Evolutionary conservation across 1,139 yeast species (phyloP), one percentile per base, ranked within the genome.

Genomic region (Nadsonia starkeyi-henricii): DNA sequence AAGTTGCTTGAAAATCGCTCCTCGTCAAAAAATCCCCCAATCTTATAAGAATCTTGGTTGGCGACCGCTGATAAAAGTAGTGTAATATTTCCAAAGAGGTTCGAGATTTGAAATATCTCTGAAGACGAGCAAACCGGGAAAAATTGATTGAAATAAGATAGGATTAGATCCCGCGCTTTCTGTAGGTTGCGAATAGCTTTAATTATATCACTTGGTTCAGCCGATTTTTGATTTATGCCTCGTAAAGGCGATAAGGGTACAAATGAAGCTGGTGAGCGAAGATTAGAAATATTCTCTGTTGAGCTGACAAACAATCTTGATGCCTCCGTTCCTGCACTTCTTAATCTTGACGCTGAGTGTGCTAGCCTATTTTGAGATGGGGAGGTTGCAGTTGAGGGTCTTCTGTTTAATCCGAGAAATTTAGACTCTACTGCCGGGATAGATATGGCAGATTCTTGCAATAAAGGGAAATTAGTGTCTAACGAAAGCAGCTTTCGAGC

Each of bases 391-490:
- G 37, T 2, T 42, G 42, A 9, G 45, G 41, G 15, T 33, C 41
- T 20, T 41, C 41, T 15, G 44, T 23, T 23, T 13, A 33, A n/a
- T 13, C 17, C 39, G 4, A n/a, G 41, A 9, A 42, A 48, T 8
- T 30, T 37, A 19, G 20, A 21, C 19, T 39, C 44, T 13, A 57
- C 55, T 2, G 73, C 68, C 0, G 78, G 78, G 9, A 71, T 60
- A 2, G 75, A 69, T 52, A 72, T 57, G 0, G 74, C 74, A 1
- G 78, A 71, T 45, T 74, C 78, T 47, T 67, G 71, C 41, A 74
- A 56, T 23, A 69, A 68, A n/a, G 71, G 68, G 53, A 69, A 71
- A 26, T 72, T 67, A 0, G 78, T 74, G 54, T 74, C 77, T 7
- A 55, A 50, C 41, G 53, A 50, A 15, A 65, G 55, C 15, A 55